Evolutionary conservation across 345 rosid species (phyloP).

Genomic region (Gossypium herbaceum): DNA sequence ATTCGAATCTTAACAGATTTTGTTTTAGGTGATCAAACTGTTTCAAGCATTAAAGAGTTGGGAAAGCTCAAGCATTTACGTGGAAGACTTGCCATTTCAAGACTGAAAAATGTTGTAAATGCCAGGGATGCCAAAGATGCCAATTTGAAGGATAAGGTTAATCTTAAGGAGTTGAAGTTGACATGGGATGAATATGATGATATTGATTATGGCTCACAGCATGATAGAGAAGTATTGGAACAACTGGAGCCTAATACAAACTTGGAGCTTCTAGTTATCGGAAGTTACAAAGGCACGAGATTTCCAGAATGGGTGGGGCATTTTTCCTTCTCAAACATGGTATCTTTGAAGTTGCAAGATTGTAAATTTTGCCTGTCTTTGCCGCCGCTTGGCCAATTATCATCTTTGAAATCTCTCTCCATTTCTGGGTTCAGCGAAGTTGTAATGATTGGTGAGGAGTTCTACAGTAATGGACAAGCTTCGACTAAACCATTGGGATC

Average conservation of each 20-base stretch:
- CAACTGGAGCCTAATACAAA: not conserved
- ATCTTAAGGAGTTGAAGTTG: not conserved
- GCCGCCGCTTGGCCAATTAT: not conserved
- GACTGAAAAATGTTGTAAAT: conserved; percentile 24
- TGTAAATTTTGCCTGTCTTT: not conserved
- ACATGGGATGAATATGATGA: not conserved
- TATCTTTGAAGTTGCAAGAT: not conserved
- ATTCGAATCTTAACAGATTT: conserved; percentile 33
- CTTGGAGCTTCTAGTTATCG: not conserved
- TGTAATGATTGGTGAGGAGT: not conserved
- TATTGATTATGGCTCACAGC: not conserved
- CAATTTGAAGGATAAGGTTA: not conserved
- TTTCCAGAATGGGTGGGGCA: not conserved
- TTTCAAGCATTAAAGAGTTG: conserved; percentile 30
- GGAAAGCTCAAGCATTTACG: conserved; percentile 26
- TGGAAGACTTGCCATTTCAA: conserved; percentile 38
- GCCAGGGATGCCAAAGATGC: not conserved
- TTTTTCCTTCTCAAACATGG: not conserved
- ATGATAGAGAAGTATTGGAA: not conserved
- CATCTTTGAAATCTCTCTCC: not conserved
- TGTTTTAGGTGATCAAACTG: conserved; percentile 26
- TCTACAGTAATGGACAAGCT: not conserved
- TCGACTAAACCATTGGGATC: not conserved
- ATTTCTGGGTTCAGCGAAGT: not conserved
- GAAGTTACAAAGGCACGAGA: not conserved